Conservation (phyloP, 116 monocot genomes). For the Papilionanthe hybrid region DNA sequence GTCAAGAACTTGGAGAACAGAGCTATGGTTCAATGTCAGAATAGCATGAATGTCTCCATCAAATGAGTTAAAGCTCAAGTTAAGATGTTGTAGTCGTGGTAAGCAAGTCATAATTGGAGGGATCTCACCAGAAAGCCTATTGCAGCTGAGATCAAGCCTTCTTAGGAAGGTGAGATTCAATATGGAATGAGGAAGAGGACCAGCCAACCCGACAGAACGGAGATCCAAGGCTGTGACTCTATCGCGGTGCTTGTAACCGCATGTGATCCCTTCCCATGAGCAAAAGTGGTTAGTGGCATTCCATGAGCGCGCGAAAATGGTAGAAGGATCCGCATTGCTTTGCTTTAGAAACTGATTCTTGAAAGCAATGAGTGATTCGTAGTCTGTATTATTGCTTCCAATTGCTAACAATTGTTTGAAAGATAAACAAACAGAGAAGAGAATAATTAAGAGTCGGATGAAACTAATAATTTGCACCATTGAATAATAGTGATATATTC, state of each 20-base stretch:
- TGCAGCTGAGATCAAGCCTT: not conserved
- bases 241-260: not conserved
- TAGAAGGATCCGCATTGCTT: no score
- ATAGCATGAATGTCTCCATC: not conserved
- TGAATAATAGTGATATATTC: no score
- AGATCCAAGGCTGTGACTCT: constrained; percentile 11
- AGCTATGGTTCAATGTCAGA: not conserved
- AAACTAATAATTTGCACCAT: constrained; percentile 1
- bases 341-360: not conserved
- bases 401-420: not conserved
- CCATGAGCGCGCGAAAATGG: constrained; percentile 8
- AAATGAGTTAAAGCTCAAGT: constrained; percentile 5
- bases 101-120: not conserved
- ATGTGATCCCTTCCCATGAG: constrained; percentile 5
- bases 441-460: not conserved
- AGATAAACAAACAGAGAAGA: not conserved
- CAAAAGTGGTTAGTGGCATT: constrained; percentile 7
- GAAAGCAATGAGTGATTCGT: not conserved
- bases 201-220: not conserved
- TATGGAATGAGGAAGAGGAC: constrained; percentile 2
- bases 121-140: not conserved
- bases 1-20: not conserved
- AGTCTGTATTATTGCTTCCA: not conserved
- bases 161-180: constrained; percentile 11
- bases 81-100: not conserved